Conservation (phyloP, 2,329 filamentous ascomycete genomes). For the Fusarium hostae region DNA sequence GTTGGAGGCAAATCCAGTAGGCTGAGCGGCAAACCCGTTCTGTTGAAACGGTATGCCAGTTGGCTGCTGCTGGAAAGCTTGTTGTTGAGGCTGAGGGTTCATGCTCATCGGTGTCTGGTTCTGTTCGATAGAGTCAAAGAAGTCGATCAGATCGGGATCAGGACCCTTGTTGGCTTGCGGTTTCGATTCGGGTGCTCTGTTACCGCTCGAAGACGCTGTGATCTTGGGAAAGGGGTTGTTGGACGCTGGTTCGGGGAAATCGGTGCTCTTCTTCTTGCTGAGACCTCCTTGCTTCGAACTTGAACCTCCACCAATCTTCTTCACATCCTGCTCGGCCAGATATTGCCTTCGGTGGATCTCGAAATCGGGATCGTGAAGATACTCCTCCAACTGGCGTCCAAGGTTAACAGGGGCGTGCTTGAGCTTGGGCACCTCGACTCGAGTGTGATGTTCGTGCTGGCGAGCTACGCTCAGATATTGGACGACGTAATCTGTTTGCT, state of each 20-base stretch:
- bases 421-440: conserved; percentile 93
- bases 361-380: conserved; percentile 93
- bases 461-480: conserved; percentile 88
- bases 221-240: conserved; percentile 57
- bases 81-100: conserved; percentile 49
- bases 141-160: conserved; percentile 87
- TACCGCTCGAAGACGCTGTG: conserved; percentile 47
- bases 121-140: conserved; percentile 92
- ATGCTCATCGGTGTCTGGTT: conserved; percentile 79
- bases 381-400: conserved; percentile 90
- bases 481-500: conserved; percentile 92
- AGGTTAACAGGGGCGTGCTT: conserved; percentile 97
- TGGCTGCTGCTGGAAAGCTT: conserved; percentile 49
- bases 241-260: conserved; percentile 53
- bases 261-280: conserved; percentile 50
- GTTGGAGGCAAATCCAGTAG: conserved; percentile 45
- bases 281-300: conserved; percentile 47
- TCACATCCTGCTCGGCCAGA: conserved; percentile 83
- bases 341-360: conserved; percentile 94
- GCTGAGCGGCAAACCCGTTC: conserved; percentile 48
- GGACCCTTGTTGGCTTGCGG: conserved; percentile 68
- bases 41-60: conserved; percentile 42
- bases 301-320: conserved; percentile 60
- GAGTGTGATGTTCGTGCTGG: conserved; percentile 90
- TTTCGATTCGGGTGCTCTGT: conserved; percentile 53